Base-by-base conservation (phyloP, 75 land plant genomes). In the Isoetes taiwanensis region DNA sequence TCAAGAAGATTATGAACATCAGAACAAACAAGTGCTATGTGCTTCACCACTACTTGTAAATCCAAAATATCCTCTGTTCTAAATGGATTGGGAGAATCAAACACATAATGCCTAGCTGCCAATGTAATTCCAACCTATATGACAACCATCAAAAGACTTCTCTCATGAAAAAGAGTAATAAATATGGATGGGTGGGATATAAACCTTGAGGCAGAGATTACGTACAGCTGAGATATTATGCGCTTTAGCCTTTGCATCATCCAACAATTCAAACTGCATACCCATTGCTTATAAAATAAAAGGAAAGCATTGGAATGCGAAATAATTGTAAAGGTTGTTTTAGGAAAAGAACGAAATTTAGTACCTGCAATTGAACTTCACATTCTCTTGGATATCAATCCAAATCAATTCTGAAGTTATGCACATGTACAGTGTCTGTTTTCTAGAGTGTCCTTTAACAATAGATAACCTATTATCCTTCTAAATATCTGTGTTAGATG, bases 21-120 rank as follows among this genome's bases (percentile, higher is more conserved):
- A 14, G 80, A 70, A 69, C 96, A 84, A 34, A 93, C 72, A 5
- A 95, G 90, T 41, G 85, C 77, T 29, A 85, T 84, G 62, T 93
- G 98, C 65, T 88, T 93, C 35, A 88, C 84, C 17, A 88, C 90
- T 31, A 90, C 83, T 62, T 84, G 90, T 29, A 93, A 76, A 66
- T 93, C 68, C 43, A 88, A 68, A 41, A 93, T 71, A 58, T 93
- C 98, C 39, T 74, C 53, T 55, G 69, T 56, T 52, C 81, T 63
- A 66, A 88, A 93, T 40, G 98, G 96, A 33, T 67, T 28, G n/a
- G 59, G 66, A 32, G 70, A 46, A 21, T 75, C 67, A 55, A 93
- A 67, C 53, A 77, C 83, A 56, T 88, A 87, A 41, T 71, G 79
- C 28, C 83, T 74, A 30, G 98, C 96, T 21, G 84, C 83, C 67